Conservation (phyloP, 139 green algal genomes). For the Pseudopediastrum boryanum region DNA sequence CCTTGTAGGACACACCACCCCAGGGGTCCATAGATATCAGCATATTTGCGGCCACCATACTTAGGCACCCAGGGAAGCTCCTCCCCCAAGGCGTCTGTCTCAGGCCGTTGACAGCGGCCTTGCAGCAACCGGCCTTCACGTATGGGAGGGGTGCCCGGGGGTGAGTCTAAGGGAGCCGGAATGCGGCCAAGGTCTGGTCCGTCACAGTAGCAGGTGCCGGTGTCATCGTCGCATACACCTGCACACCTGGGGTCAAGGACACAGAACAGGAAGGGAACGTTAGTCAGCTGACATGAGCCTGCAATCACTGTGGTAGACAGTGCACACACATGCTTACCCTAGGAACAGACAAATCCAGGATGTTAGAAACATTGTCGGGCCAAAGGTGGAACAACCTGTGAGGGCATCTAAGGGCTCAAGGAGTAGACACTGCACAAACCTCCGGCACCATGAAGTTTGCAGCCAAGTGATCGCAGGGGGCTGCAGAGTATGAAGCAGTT, state of each 20-base stretch:
- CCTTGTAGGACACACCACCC: conserved; percentile 7
- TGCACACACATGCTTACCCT: neutral
- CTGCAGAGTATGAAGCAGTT: too few relatives aligned
- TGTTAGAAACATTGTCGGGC: neutral
- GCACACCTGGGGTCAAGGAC: neutral
- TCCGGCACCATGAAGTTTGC: too few relatives aligned
- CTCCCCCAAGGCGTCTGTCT: conserved; percentile 49
- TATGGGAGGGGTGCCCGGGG: conserved; percentile 46
- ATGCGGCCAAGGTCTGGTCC: conserved; percentile 46
- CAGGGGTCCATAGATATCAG: conserved; percentile 18
- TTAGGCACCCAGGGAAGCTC: conserved; percentile 38
- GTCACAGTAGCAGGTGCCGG: conserved; percentile 60
- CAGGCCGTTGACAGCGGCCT: conserved; percentile 43
- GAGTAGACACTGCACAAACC: neutral
- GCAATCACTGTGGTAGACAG: neutral
- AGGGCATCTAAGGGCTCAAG: neutral
- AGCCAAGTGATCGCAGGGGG: too few relatives aligned
- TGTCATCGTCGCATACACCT: conserved; percentile 61
- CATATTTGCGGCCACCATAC: neutral
- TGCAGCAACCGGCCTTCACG: conserved; percentile 35
- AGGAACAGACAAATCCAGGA: neutral
- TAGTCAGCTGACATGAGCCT: neutral
- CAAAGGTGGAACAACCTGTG: neutral
- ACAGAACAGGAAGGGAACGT: neutral
- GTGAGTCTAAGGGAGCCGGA: conserved; percentile 34